phyloP scores from a whole-genome alignment of 2,329 filamentous ascomycete species.

The Botryosphaeria dothidea region DNA sequence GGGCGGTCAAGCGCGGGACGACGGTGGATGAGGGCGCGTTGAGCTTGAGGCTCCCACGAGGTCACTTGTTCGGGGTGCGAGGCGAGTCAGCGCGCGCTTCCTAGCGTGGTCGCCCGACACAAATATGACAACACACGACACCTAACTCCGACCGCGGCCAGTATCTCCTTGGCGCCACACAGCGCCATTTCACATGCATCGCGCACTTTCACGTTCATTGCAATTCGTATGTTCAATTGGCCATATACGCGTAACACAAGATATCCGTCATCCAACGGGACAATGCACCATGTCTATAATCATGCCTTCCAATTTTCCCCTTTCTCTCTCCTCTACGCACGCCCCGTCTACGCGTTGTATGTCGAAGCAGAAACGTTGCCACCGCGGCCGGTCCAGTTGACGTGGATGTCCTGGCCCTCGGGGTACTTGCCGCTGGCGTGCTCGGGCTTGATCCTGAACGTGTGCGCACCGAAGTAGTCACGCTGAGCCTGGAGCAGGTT shows the following conservation, averaged over 20 bases:
- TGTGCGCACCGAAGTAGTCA: slow-evolving; percentile 88
- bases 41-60: slow-evolving; percentile 20
- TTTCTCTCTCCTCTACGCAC: background rate
- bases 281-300: slow-evolving; percentile 14
- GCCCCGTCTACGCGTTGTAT: slow-evolving; percentile 78
- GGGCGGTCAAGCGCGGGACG: slow-evolving; percentile 25
- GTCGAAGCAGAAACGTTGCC: slow-evolving; percentile 97
- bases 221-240: slow-evolving; percentile 19
- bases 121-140: slow-evolving; percentile 11
- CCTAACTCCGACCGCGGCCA: background rate
- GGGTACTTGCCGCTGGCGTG: slow-evolving; percentile 71
- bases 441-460: slow-evolving; percentile 56
- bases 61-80: slow-evolving; percentile 18
- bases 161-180: slow-evolving; percentile 10
- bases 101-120: background rate
- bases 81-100: slow-evolving; percentile 17
- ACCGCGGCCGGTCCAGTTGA: slow-evolving; percentile 99
- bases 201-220: background rate
- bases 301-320: slow-evolving; percentile 11
- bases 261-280: slow-evolving; percentile 10
- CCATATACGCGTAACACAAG: slow-evolving; percentile 16
- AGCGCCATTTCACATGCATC: background rate
- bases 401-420: slow-evolving; percentile 86
- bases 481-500: slow-evolving; percentile 98
- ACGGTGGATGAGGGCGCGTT: slow-evolving; percentile 23